phyloP scores from a whole-genome alignment of 306 rosid species.

The Castanea sativa region DNA sequence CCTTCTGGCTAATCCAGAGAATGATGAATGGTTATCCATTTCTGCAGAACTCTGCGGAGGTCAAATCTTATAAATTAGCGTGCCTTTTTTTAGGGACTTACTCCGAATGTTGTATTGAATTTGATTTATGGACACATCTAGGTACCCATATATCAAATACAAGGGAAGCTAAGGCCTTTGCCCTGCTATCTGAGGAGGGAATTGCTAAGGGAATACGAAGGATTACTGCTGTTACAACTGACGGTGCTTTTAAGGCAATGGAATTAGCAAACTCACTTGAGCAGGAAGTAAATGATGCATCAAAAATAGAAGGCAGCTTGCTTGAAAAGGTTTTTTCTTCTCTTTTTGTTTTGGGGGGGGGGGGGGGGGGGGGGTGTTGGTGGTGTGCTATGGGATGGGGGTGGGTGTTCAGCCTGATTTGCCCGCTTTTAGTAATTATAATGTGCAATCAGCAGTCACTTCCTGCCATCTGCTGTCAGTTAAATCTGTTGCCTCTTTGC shows the following conservation, averaged over 20 bases:
- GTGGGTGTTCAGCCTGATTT: neutral
- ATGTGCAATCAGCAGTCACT: neutral
- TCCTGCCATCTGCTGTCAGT: constrained; percentile 5
- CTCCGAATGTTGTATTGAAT: constrained; percentile 17
- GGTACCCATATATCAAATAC: constrained; percentile 95
- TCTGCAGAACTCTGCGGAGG: constrained; percentile 96
- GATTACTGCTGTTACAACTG: constrained; percentile 93
- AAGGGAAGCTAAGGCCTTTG: constrained; percentile 90
- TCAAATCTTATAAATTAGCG: constrained; percentile 23
- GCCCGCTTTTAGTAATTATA: neutral
- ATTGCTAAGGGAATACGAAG: constrained; percentile 95
- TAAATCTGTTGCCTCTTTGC: constrained; percentile 11
- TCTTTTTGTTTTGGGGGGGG: neutral
- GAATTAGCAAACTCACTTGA: constrained; percentile 66
- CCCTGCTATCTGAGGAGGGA: constrained; percentile 94
- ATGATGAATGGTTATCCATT: constrained; percentile 66
- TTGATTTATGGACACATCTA: constrained; percentile 33
- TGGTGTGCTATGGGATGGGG: too few relatives aligned
- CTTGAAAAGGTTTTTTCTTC: constrained; percentile 73
- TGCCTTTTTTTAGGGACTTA: constrained; percentile 16
- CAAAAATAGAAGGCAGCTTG: constrained; percentile 57
- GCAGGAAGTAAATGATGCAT: constrained; percentile 69
- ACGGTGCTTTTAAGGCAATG: constrained; percentile 58
- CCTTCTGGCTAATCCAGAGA: constrained; percentile 73
- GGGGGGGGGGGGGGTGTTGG: too few relatives aligned